These are phyloP conservation scores for Xanthoconium separans DNA, from an alignment of 1,284 basidiomycete genomes.

Conservation along the genomic window DNA sequence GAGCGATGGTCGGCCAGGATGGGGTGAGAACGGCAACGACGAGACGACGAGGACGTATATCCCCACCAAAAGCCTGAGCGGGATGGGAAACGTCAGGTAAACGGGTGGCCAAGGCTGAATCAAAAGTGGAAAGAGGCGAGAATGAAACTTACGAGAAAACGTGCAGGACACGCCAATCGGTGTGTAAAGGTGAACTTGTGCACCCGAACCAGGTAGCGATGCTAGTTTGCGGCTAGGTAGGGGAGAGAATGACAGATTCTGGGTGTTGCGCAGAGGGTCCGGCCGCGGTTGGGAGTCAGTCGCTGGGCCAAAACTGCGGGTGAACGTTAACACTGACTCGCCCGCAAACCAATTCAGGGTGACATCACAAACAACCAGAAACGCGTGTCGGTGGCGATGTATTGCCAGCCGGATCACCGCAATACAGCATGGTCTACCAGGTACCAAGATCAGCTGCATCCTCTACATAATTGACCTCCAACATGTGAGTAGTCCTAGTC, in stretches of 20 bases:
- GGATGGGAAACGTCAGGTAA: constrained; percentile 40
- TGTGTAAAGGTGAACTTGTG: constrained; percentile 12
- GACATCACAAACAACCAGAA: constrained; percentile 30
- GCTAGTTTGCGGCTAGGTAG: constrained; percentile 11
- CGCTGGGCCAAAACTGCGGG: constrained; percentile 11
- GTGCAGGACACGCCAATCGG: constrained; percentile 32
- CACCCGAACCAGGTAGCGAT: constrained; percentile 9
- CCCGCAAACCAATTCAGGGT: constrained; percentile 15
- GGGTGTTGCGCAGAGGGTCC: constrained; percentile 16
- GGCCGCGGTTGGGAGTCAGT: constrained; percentile 4
- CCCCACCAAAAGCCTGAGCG: constrained; percentile 24
- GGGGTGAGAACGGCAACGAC: constrained; percentile 22
- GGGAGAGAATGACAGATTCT: constrained; percentile 1
- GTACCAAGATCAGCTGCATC: background rate
- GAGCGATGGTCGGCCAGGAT: constrained; percentile 26
- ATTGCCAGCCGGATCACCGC: constrained; percentile 12
- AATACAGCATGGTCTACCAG: constrained; percentile 2
- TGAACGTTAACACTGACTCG: constrained; percentile 3
- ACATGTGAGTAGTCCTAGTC: too few relatives aligned
- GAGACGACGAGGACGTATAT: constrained; percentile 27
- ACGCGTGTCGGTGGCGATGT: constrained; percentile 30
- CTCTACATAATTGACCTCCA: too few relatives aligned
- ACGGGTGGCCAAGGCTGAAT: constrained; percentile 34
- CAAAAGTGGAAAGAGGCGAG: constrained; percentile 31
- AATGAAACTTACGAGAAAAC: constrained; percentile 33